Evolutionary conservation across 441 rosid genomes (phyloP).

Genomic region (Rhodomyrtus psidioides): DNA sequence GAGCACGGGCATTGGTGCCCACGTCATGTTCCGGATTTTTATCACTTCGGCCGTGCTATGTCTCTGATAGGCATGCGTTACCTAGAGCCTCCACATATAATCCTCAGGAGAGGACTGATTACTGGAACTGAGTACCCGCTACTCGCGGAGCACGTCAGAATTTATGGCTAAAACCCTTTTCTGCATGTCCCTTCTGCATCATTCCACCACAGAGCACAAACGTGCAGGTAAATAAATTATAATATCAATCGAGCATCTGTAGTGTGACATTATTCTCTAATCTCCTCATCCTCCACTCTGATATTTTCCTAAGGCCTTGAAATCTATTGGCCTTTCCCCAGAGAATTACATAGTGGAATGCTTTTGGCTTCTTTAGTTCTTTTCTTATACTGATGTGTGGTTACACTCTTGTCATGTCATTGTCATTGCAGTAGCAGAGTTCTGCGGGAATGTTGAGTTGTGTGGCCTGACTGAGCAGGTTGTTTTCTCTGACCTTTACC

Average conservation of each 20-base stretch:
- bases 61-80: conserved; percentile 88
- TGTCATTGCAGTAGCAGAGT: conserved; percentile 70
- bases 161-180: conserved; percentile 78
- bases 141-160: conserved; percentile 59
- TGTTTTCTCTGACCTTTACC: conserved; percentile 87
- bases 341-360: neutral
- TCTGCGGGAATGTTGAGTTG: conserved; percentile 84
- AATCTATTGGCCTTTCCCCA: neutral
- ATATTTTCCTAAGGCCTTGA: neutral
- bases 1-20: conserved; percentile 61
- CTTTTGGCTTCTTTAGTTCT: neutral
- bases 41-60: conserved; percentile 81
- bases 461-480: conserved; percentile 91
- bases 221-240: conserved; percentile 35
- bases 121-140: conserved; percentile 68
- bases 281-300: neutral
- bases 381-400: neutral
- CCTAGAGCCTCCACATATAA: conserved; percentile 82
- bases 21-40: conserved; percentile 75
- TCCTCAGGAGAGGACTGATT: conserved; percentile 75
- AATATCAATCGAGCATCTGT: neutral
- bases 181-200: conserved; percentile 62
- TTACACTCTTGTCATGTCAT: neutral
- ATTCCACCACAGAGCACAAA: conserved; percentile 68
- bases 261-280: neutral